Evolutionary conservation across 2,329 filamentous ascomycete genomes (phyloP), one percentile per base, ranked within the genome.

Genomic region (Beauveria scarabaeidicola): DNA sequence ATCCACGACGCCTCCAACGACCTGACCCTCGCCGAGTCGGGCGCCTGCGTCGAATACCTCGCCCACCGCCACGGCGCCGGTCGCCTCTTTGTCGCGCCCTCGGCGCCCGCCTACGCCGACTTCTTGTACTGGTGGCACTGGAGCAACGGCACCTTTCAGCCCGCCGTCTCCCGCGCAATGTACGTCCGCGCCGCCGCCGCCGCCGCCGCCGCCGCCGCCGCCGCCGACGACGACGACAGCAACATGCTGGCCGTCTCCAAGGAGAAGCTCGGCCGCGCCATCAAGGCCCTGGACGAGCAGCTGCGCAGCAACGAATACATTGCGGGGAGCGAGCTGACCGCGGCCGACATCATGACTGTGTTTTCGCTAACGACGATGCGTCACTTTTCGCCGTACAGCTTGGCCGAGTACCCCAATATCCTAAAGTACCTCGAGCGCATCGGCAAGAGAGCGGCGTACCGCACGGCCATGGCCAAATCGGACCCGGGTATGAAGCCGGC

Each of bases 101-200:
- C 68, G 0, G 70, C 81, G 54, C 69, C 75, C 17, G 74, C 76
- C 48, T 88, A 85, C 63, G 73, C 81, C 2, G 77, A 84, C 54
- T 88, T 84, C 63, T 66, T 89, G 1, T 87, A 83, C 73, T 89
- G 83, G 83, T 81, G 83, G 66, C 82, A 87, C 67, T 86, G 78
- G 68, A 72, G 75, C 9, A 78, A 81, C 65, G 75, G 75, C 38
- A 76, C 69, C 2, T 72, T 82, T 3, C 70, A 73, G 64, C 70
- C 76, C 0, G 67, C 68, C 0, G 61, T 82, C 40, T 62, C 67
- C 5, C 70, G 75, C 13, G 67, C 66, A 5, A 68, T 82, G 68
- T 52, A 66, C 5, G 74, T 77, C 27, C 58, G 40, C 3, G 41
- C 21, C 23, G 46, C 41, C 2, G 56, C 46, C 52, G 5, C 60